Base-by-base conservation (phyloP, 768 basidiomycete species). In the Lactarius indigo region DNA sequence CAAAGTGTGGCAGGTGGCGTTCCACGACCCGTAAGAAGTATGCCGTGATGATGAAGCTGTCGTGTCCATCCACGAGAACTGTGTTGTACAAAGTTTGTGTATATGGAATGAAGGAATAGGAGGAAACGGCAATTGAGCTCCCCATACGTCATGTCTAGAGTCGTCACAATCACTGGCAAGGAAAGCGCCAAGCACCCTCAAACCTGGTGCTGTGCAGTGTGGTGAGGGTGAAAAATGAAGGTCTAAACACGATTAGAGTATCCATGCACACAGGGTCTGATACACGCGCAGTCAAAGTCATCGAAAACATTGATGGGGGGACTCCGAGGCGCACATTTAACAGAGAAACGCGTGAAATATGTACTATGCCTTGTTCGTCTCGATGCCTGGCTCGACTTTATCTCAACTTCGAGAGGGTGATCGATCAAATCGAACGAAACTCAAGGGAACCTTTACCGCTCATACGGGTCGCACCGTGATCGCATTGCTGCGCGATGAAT, bases 1-100 rank as follows among this genome's bases (percentile, higher is more conserved):
- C 35, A 82, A 90, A 72, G 78, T 84, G 3, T 96, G 90, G 89
- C 83, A 86, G 47, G 79, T 91, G 35, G 82, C 70, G 30, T 80
- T 81, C 73, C 78, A 79, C 65, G 64, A 52, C 23, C 26, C 66
- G 23, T 77, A 57, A 72, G 50, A 13, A 23, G 33, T 10, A 50
- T 28, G 54, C 23, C 26, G 13, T 26, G 52, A 28, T 54, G 52
- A 54, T 23, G 35, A 37, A 37, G 26, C 13, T 39, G 37, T 39
- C 37, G 6, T 28, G 12, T 30, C 15, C 26, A 15, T 56, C 28
- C 2, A 47, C n/a, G 44, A 47, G 44, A 47, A 47, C 10, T 10
- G 44, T 47, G n/a, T 12, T 47, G 44, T 50, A 50, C 47, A 50
- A 50, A n/a, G 44, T 42, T 20, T 42, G 42, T 44, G 41, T 41